phyloP scores from a whole-genome alignment of 192 early-diverging fungal species.

The Paraglomus occultum region DNA sequence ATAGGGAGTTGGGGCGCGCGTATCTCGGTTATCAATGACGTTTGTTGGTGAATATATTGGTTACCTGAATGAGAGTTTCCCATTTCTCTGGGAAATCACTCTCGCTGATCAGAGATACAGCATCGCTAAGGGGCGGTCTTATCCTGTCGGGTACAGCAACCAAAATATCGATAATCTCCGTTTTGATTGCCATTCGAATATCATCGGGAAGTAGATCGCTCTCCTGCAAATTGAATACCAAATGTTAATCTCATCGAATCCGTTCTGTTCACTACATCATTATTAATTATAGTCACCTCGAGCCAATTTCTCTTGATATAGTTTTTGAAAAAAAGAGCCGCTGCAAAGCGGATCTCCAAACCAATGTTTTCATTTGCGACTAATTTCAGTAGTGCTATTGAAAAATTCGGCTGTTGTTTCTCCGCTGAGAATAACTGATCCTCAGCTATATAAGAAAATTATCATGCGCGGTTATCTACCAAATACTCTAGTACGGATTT shows the following conservation, averaged over 20 bases:
- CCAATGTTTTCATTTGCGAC: slow-evolving; percentile 60
- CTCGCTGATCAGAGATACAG: slow-evolving; percentile 89
- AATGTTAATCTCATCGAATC: slow-evolving; percentile 5
- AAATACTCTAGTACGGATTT: neutral
- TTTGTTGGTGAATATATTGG: neutral
- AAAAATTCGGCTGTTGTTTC: slow-evolving; percentile 57
- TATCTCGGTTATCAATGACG: neutral
- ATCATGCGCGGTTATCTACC: neutral
- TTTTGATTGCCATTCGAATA: slow-evolving; percentile 82
- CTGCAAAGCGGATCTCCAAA: slow-evolving; percentile 69
- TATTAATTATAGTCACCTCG: neutral
- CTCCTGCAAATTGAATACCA: slow-evolving; percentile 50
- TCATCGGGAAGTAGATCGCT: slow-evolving; percentile 50
- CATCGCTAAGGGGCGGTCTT: slow-evolving; percentile 89
- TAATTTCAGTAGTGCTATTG: slow-evolving; percentile 72
- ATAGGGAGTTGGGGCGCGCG: neutral
- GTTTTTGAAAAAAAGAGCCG: slow-evolving; percentile 95
- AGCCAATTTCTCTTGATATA: slow-evolving; percentile 89
- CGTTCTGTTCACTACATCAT: neutral
- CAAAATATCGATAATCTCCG: slow-evolving; percentile 84
- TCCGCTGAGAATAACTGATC: slow-evolving; percentile 53
- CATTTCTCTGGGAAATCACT: slow-evolving; percentile 92
- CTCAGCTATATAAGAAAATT: slow-evolving; percentile 49
- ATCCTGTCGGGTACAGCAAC: slow-evolving; percentile 71
- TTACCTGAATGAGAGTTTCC: slow-evolving; percentile 72